Evolutionary conservation across 441 rosid genomes (phyloP), one percentile per base, ranked within the genome.

Genomic region (Lepidium campestre): DNA sequence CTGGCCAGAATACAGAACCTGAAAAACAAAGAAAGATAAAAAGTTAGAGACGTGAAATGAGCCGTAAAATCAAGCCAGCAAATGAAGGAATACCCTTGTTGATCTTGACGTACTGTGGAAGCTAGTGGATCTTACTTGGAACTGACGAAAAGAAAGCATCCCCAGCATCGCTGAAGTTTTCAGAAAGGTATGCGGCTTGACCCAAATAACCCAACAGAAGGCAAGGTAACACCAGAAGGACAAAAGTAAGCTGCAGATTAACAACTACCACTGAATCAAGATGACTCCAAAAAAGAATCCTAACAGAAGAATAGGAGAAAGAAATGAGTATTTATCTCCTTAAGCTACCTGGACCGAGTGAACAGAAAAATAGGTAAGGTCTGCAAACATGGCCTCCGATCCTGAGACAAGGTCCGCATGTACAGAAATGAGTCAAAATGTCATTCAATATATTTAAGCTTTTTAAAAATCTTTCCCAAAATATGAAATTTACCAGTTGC

Each of bases 331-430:
- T 41, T 9, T 42, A 62, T 61, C 32, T 44, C 69, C 71, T 49
- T 67, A 62, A 70, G 69, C 73, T 81, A 93, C 99, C 97, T 93
- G 97, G 75, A 93, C 75, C 13, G 99, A 93, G 73, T 84, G 91
- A 59, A 93, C 97, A 31, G 97, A 81, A 70, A 93, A 91, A 72
- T 87, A 94, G 82, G 96, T 87, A 83, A 94, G 97, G 81, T 94
- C 96, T 67, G 99, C 99, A 80, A 94, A 94, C 96, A 94, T 89
- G 57, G 95, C 99, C 85, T 94, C 99, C 32, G 99, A 91, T 60
- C 99, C 97, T 93, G 80, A 65, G 76, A 73, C 63, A 67, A 52
- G 19, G 44, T 49, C 41, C 65, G 10, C 23, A 49, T 31, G 67
- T 42, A 42, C 22, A 56, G 25, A 17, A 39, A 55, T 56, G 47